Evolutionary conservation across 495 filamentous ascomycete species (phyloP), one percentile per base, ranked within the genome.

Genomic region (Aspergillus ostianus): DNA sequence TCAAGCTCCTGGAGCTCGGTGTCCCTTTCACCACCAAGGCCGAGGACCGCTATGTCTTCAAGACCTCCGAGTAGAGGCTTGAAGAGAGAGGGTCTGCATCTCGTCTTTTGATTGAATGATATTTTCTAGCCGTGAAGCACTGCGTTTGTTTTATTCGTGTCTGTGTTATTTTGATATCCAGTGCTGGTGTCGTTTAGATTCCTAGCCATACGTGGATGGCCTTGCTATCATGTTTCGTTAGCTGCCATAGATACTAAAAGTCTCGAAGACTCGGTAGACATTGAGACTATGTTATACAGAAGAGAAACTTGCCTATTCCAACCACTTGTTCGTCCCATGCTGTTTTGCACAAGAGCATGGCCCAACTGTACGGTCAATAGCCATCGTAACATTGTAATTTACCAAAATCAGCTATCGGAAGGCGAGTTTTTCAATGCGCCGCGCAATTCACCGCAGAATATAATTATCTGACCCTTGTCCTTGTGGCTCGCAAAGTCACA

Each of bases 1-100:
- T 82, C 67, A 94, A 87, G 82, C 84, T 98, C 20, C 90, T 98
- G 59, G 94, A 98, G 83, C 85, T 96, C 5, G 94, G 94, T 67
- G 94, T 98, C 54, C 93, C 94, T 15, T 98, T 98, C 67, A 72
- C 82, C 64, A 84, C 73, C 67, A 82, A 82, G 62, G 80, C 89
- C 72, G 84, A 88, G 64, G 85, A 85, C 58, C 78, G 83, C 63
- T 87, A 82, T 76, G 78, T 79, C 66, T 93, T 98, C 82, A 95
- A 93, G 85, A 74, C 83, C 61, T 84, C 80, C 46, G 75, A 79
- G 66, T 78, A 77, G 67, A 61, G 15, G 36, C 10, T 49, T 61
- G 10, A 44, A 15, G 47, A 30, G 19, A 0, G 21, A 53, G n/a
- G 17, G 55, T 13, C 13, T 15, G 12, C 36, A 15, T 41, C 58